Evolutionary conservation across 1,139 yeast species (phyloP).

Genomic region (Hanseniaspora gamundiae): DNA sequence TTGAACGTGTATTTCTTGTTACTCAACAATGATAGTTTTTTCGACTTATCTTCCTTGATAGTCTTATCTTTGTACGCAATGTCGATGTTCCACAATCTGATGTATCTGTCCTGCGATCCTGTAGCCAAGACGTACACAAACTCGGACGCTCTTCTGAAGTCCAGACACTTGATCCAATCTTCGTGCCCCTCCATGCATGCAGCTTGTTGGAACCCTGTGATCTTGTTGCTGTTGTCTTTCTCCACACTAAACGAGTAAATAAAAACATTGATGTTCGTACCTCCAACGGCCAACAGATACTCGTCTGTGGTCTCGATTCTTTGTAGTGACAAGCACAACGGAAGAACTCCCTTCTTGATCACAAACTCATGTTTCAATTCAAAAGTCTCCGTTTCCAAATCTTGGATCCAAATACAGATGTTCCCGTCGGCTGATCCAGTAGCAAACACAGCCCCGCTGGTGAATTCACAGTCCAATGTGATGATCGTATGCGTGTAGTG

Average conservation of each 20-base stretch:
- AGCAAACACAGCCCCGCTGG: conserved; percentile 29
- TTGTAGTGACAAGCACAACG: conserved; percentile 48
- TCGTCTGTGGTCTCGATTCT: conserved; percentile 22
- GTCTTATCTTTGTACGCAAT: conserved; percentile 45
- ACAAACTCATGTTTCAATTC: conserved; percentile 27
- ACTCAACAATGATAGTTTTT: conserved; percentile 39
- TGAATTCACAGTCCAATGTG: conserved; percentile 25
- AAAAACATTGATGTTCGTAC: conserved; percentile 50
- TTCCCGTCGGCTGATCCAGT: conserved; percentile 62
- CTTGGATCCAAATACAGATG: conserved; percentile 38
- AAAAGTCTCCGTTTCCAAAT: conserved; percentile 16
- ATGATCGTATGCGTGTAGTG: conserved; percentile 39
- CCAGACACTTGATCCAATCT: conserved; percentile 78
- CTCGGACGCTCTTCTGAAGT: conserved; percentile 39
- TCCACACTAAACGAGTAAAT: conserved; percentile 37
- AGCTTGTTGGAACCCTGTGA: background rate
- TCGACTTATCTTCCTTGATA: conserved; percentile 38
- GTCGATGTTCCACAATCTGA: conserved; percentile 70
- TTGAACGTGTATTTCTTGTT: conserved; percentile 55
- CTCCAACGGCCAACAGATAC: conserved; percentile 60
- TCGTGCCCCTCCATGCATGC: conserved; percentile 75
- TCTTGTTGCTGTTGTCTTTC: background rate
- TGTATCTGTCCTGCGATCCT: conserved; percentile 84
- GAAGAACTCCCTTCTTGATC: conserved; percentile 44
- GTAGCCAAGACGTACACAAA: conserved; percentile 57